Evolutionary conservation across 805 yeast genomes (phyloP).

Genomic region (Wickerhamomyces kurtzmanii): DNA sequence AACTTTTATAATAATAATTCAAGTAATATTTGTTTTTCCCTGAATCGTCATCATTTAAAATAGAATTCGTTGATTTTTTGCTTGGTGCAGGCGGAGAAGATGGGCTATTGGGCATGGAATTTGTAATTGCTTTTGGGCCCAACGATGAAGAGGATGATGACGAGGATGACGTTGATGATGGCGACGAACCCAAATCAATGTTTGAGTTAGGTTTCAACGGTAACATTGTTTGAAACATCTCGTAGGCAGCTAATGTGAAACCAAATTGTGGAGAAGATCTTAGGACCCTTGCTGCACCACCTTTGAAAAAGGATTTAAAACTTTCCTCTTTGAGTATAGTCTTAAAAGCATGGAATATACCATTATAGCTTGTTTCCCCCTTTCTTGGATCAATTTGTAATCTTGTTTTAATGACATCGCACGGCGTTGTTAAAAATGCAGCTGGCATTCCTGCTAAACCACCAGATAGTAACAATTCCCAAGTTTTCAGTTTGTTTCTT

Average conservation of each 20-base stretch:
- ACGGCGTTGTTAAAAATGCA: slow-evolving; percentile 92
- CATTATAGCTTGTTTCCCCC: slow-evolving; percentile 70
- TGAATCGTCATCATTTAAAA: slow-evolving; percentile 17
- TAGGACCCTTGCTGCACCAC: slow-evolving; percentile 89
- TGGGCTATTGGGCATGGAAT: slow-evolving; percentile 19
- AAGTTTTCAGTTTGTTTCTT: slow-evolving; percentile 53
- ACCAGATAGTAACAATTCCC: slow-evolving; percentile 83
- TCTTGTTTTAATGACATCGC: slow-evolving; percentile 93
- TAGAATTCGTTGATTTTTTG: neutral
- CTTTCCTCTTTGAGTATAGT: slow-evolving; percentile 81
- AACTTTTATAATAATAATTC: slow-evolving; percentile 42
- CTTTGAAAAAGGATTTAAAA: slow-evolving; percentile 81
- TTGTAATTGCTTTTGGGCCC: slow-evolving; percentile 11
- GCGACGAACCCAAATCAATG: slow-evolving; percentile 9
- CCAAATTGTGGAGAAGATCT: slow-evolving; percentile 98
- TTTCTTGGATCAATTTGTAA: slow-evolving; percentile 73
- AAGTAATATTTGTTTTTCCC: slow-evolving; percentile 31
- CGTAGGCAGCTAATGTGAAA: slow-evolving; percentile 95
- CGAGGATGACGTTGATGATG: slow-evolving; percentile 11
- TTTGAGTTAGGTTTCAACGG: slow-evolving; percentile 41
- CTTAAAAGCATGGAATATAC: slow-evolving; percentile 67
- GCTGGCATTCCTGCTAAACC: slow-evolving; percentile 98
- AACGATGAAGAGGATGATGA: slow-evolving; percentile 4
- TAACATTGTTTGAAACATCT: slow-evolving; percentile 68
- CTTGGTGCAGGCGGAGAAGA: neutral